A percentile compares a stretch with the other conserved stretches of the same genome.
Conservation (phyloP, 176 grass and related monocot genomes). For the Coix lacrymajobi region DNA sequence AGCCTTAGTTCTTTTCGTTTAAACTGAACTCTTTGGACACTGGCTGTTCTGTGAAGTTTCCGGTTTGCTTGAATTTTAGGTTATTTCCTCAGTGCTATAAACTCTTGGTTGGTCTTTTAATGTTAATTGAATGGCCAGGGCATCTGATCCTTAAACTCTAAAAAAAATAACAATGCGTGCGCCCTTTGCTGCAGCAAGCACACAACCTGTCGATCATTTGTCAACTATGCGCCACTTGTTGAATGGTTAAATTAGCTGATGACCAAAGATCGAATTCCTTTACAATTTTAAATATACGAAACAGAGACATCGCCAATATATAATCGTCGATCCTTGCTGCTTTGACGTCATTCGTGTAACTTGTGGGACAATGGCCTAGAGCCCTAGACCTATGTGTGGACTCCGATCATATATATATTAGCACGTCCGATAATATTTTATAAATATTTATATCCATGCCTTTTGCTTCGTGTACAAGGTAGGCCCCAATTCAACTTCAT, state of each 20-base stretch:
- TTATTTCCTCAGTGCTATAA: no score
- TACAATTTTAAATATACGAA: not conserved
- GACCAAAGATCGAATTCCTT: not conserved
- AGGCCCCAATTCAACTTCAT: not conserved
- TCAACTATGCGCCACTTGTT: constrained; percentile 4
- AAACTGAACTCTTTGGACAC: no score
- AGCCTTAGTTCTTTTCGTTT: no score
- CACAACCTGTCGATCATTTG: not conserved
- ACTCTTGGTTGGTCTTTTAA: no score
- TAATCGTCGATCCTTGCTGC: not conserved
- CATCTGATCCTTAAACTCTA: no score
- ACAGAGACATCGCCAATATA: not conserved
- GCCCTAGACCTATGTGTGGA: not conserved
- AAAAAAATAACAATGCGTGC: constrained; percentile 4
- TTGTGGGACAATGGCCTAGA: constrained; percentile 2
- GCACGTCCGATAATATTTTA: no score
- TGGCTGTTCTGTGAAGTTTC: no score
- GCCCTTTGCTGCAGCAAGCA: constrained; percentile 12
- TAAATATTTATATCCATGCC: not conserved
- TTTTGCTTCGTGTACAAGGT: constrained; percentile 17
- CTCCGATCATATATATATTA: no score
- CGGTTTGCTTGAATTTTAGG: no score
- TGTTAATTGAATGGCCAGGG: no score
- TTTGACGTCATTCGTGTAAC: constrained; percentile 11
- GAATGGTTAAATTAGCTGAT: not conserved